Evolutionary conservation across 202 grass and related monocot species (phyloP).

Genomic region (Schoenoplectus triqueter): DNA sequence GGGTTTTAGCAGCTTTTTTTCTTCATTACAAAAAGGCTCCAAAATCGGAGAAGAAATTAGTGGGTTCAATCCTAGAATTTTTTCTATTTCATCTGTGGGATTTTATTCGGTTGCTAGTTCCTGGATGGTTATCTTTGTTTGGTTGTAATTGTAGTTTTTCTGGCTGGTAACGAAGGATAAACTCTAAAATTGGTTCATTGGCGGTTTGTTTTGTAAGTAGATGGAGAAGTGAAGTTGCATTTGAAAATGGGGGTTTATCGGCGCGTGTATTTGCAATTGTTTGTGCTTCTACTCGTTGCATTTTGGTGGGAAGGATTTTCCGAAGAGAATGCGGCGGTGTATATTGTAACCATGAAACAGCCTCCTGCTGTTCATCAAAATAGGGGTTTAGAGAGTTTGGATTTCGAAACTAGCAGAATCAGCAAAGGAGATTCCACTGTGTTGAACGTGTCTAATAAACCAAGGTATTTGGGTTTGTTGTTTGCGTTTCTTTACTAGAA

Average conservation of each 20-base stretch:
- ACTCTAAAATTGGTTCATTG: slow-evolving; percentile 13
- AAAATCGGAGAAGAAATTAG: not conserved
- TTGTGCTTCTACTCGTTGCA: slow-evolving; percentile 37
- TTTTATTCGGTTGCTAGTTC: not conserved
- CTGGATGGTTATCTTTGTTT: slow-evolving; percentile 12
- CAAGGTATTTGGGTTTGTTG: slow-evolving; percentile 51
- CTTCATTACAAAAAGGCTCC: not conserved
- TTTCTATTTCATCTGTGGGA: not conserved
- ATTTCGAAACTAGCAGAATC: slow-evolving; percentile 42
- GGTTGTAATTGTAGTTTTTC: not conserved
- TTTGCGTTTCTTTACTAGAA: slow-evolving; percentile 17
- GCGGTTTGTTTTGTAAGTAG: slow-evolving; percentile 32
- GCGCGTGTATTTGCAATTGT: slow-evolving; percentile 43
- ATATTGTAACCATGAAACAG: slow-evolving; percentile 93
- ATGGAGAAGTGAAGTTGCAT: slow-evolving; percentile 32
- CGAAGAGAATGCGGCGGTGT: slow-evolving; percentile 72
- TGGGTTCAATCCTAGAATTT: not conserved
- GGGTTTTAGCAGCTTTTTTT: slow-evolving; percentile 22
- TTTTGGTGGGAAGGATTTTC: slow-evolving; percentile 42
- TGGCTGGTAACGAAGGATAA: slow-evolving; percentile 15
- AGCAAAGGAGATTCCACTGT: slow-evolving; percentile 45
- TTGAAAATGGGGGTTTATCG: slow-evolving; percentile 35
- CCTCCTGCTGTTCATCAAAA: slow-evolving; percentile 58
- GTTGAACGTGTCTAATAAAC: slow-evolving; percentile 65
- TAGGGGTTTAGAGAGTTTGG: slow-evolving; percentile 52